A percentile compares a stretch with the other conserved stretches of the same genome.
These are phyloP conservation scores for Agarophyton chilense DNA, from an alignment of 23 red algal genomes.

Conservation along the genomic window DNA sequence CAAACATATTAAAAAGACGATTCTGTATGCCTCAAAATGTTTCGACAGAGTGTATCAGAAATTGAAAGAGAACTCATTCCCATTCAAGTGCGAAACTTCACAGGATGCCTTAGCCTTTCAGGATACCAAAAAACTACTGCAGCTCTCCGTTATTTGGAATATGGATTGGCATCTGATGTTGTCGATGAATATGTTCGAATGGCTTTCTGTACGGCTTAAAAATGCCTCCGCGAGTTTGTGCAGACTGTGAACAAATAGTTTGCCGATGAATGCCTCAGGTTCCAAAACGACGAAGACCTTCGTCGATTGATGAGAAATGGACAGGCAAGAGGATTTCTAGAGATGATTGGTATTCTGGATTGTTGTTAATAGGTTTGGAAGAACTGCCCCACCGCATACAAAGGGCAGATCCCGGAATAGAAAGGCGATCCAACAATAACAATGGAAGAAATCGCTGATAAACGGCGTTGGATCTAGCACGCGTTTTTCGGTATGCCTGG, in stretches of 20 bases:
- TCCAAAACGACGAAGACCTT: background rate
- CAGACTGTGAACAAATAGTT: background rate
- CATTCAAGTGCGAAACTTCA: background rate
- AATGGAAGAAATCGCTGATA: slow-evolving; percentile 38
- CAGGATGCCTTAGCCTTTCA: background rate
- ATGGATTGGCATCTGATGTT: slow-evolving; percentile 22
- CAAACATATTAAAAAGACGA: no score
- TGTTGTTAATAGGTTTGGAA: slow-evolving; percentile 51
- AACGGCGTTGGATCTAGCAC: slow-evolving; percentile 55
- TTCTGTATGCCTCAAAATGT: no score
- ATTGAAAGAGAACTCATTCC: no score
- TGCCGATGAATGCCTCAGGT: slow-evolving; percentile 18
- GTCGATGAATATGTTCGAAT: slow-evolving; percentile 30
- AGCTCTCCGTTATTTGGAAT: no score
- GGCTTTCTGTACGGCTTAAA: background rate
- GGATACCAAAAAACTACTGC: background rate
- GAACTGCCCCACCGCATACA: slow-evolving; percentile 20
- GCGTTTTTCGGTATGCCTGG: slow-evolving; percentile 36
- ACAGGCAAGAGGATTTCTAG: slow-evolving; percentile 12
- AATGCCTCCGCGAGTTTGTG: slow-evolving; percentile 6
- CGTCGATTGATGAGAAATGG: no score
- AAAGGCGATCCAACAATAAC: slow-evolving; percentile 9
- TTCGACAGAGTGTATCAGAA: no score
- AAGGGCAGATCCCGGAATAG: slow-evolving; percentile 40
- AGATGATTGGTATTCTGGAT: slow-evolving; percentile 43